Evolutionary conservation across 768 basidiomycete genomes (phyloP).

Genomic region (Strobilomyces dryophilus): DNA sequence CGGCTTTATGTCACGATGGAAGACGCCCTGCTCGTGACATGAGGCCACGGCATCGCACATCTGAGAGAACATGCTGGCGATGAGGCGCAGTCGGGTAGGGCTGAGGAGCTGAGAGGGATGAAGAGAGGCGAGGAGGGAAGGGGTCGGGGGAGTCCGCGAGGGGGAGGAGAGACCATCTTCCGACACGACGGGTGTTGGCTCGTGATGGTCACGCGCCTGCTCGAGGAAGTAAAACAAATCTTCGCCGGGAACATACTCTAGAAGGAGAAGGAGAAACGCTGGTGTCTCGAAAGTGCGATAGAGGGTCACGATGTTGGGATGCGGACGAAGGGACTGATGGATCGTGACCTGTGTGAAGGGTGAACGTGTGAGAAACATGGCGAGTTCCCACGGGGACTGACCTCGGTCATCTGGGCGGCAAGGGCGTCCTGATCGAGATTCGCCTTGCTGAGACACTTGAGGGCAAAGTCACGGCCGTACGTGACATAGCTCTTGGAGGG

Average conservation of each 20-base stretch:
- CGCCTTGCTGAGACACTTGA: conserved; percentile 94
- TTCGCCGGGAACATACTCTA: conserved; percentile 96
- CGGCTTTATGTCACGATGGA: conserved; percentile 98
- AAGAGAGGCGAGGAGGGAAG: conserved; percentile 82
- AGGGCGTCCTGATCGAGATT: conserved; percentile 88
- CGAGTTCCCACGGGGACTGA: conserved; percentile 29
- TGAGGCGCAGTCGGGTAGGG: conserved; percentile 82
- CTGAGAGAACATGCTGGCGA: conserved; percentile 96
- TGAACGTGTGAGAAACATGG: conserved; percentile 2
- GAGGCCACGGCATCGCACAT: conserved; percentile 98
- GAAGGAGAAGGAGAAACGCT: conserved; percentile 84
- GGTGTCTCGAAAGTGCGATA: conserved; percentile 91
- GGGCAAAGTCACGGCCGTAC: conserved; percentile 84
- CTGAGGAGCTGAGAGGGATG: conserved; percentile 80
- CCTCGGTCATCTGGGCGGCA: conserved; percentile 88
- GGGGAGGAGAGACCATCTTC: conserved; percentile 21
- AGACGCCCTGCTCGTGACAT: conserved; percentile 88
- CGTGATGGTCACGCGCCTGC: conserved; percentile 86
- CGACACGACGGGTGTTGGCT: conserved; percentile 37
- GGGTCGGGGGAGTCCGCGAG: conserved; percentile 86
- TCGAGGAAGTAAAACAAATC: conserved; percentile 98
- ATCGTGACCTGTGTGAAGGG: conserved; percentile 66
- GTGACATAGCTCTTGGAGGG: conserved; percentile 34
- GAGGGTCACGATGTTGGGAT: conserved; percentile 93
- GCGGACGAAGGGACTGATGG: conserved; percentile 86